phyloP scores from a whole-genome alignment of 2,329 filamentous ascomycete genomes.

The Berkeleyomyces basicola region DNA sequence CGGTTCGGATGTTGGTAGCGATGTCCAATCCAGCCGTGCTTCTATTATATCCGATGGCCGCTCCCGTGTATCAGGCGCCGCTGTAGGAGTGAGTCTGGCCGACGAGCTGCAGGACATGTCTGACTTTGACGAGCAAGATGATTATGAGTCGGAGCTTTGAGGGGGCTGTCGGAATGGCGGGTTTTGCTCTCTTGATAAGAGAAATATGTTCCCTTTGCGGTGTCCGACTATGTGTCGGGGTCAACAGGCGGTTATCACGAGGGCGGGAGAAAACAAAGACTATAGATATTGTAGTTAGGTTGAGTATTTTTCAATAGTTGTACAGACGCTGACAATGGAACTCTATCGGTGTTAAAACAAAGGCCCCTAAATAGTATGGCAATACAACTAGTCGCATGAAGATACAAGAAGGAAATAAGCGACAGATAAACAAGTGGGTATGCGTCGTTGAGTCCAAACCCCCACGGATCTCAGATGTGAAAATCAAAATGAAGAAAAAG shows the following conservation, averaged over 20 bases:
- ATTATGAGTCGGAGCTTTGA: neutral
- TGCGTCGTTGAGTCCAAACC: conserved; percentile 9
- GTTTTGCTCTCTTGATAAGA: neutral
- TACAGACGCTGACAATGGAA: neutral
- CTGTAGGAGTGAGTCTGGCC: neutral
- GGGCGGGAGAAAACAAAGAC: no score
- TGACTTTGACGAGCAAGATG: neutral
- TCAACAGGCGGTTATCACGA: no score
- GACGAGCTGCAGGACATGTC: neutral
- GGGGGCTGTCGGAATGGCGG: neutral
- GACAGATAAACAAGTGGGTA: conserved; percentile 2
- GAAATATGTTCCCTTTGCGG: no score
- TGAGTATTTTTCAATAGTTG: no score
- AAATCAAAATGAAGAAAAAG: neutral
- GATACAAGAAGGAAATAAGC: neutral
- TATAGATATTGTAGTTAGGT: no score
- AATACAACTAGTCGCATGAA: neutral
- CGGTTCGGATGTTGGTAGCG: no score
- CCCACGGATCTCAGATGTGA: neutral
- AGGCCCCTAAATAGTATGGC: neutral
- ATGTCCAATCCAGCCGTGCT: no score
- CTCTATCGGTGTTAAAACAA: neutral
- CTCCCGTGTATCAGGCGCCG: no score
- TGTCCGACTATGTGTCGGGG: no score
- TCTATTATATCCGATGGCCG: no score